Base-by-base conservation (phyloP, 225 moss, liverwort and hornwort genomes). In the Physcomitrellopsis africana region DNA sequence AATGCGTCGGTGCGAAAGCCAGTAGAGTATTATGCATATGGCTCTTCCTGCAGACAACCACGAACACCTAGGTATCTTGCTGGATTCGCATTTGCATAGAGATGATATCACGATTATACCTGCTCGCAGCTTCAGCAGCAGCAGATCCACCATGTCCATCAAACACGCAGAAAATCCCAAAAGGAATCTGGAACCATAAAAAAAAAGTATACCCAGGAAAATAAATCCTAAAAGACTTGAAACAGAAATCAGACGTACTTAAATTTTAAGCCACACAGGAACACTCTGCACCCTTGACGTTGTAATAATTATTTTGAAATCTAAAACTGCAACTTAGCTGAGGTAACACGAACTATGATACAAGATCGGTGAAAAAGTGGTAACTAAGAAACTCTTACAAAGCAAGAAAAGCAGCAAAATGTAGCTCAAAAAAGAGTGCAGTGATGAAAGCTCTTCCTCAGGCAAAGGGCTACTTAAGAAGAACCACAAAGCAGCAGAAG, bases 101-200 rank as follows among this genome's bases (percentile, higher is more conserved):
- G 55, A 48, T 62, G 46, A 19, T 48, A 45, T 12, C 52, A 53
- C 27, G 27, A 26, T 59, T 51, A 16, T 81, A 96, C 96, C 94
- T 92, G 86, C 87, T 84, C n/a, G 92, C 92, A 80, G 88, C 89
- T 68, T 96, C 86, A 9, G 96, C 96, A 67, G 94, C 96, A 62
- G 85, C 86, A 79, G 84, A 81, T 44, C 96, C 96, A 77, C 94
- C 96, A 83, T 96, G 96, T 62, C 96, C 96, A 85, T 96, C 96
- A 85, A 96, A 96, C 26, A 96, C 85, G 81, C 96, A 96, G 72
- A 96, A 96, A 17, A 94, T 80, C 60, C 96, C 96, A 78, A 91
- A 90, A 74, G 91, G 69, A 58, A 74, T 79, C 85, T 86, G 71
- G 13, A 72, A 27, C 63, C 77, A 67, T 37, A 74, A 48, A 24